Conservation (phyloP, 1,284 basidiomycete species). For the Rhodotorula sp. region DNA sequence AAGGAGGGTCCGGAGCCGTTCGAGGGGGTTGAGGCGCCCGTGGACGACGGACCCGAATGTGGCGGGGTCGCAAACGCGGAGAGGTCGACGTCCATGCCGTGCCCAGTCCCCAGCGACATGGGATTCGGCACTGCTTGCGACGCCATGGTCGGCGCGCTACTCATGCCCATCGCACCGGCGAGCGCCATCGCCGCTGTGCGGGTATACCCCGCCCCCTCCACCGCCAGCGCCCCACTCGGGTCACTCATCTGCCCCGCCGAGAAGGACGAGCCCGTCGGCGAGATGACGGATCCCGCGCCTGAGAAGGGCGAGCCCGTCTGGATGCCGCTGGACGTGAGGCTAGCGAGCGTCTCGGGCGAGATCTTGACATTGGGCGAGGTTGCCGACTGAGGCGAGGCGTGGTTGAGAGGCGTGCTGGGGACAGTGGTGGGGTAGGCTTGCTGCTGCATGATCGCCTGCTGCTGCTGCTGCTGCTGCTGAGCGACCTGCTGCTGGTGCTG, state of each 20-base stretch:
- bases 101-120: neutral
- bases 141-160: neutral
- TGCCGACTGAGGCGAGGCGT: conserved; percentile 8
- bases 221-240: neutral
- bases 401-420: conserved; percentile 15
- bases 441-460: conserved; percentile 7
- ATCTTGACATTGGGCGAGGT: conserved; percentile 23
- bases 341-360: conserved; percentile 21
- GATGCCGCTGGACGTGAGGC: neutral
- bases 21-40: neutral
- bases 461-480: neutral
- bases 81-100: conserved; percentile 22
- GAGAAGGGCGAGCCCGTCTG: conserved; percentile 25
- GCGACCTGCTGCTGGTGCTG: conserved; percentile 2
- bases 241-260: conserved; percentile 6
- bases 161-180: conserved; percentile 18
- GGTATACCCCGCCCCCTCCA: neutral
- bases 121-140: neutral
- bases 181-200: conserved; percentile 20
- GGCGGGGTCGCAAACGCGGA: conserved; percentile 1
- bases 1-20: neutral
- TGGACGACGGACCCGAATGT: conserved; percentile 2
- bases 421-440: conserved; percentile 1
- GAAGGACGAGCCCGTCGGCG: conserved; percentile 25
- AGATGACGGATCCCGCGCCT: conserved; percentile 14